phyloP scores from a whole-genome alignment of 257 asterid genomes.

The Scutellaria baicalensis region DNA sequence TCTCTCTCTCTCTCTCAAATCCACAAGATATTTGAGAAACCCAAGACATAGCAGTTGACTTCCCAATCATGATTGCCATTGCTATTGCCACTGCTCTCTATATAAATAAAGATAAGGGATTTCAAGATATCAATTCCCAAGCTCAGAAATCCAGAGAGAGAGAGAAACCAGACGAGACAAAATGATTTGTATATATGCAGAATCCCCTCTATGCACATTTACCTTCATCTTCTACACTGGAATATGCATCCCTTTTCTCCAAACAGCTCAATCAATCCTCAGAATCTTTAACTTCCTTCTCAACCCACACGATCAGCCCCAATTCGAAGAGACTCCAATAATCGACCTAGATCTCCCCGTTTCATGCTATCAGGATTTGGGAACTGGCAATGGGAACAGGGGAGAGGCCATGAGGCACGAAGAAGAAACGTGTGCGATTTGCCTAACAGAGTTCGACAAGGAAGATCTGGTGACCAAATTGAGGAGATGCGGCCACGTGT shows the following conservation, averaged over 20 bases:
- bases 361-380: slow-evolving; percentile 9
- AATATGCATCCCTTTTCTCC: slow-evolving; percentile 29
- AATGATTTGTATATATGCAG: slow-evolving; percentile 35
- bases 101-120: slow-evolving; percentile 16
- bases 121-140: not conserved
- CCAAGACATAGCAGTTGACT: slow-evolving; percentile 34
- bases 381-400: not conserved
- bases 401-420: not conserved
- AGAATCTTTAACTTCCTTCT: slow-evolving; percentile 12
- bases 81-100: not conserved
- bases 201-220: slow-evolving; percentile 23
- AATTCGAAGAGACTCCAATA: not conserved
- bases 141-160: not conserved
- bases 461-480: slow-evolving; percentile 44
- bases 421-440: slow-evolving; percentile 42
- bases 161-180: not conserved
- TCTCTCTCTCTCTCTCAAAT: not conserved
- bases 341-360: slow-evolving; percentile 22
- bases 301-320: slow-evolving; percentile 20
- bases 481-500: slow-evolving; percentile 45
- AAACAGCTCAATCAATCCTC: slow-evolving; percentile 5
- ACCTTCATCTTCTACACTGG: slow-evolving; percentile 28
- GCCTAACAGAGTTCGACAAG: slow-evolving; percentile 43
- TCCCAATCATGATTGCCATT: slow-evolving; percentile 12
- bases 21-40: slow-evolving; percentile 9